Evolutionary conservation across 306 rosid genomes (phyloP).

Genomic region (Vachellia collinsii): DNA sequence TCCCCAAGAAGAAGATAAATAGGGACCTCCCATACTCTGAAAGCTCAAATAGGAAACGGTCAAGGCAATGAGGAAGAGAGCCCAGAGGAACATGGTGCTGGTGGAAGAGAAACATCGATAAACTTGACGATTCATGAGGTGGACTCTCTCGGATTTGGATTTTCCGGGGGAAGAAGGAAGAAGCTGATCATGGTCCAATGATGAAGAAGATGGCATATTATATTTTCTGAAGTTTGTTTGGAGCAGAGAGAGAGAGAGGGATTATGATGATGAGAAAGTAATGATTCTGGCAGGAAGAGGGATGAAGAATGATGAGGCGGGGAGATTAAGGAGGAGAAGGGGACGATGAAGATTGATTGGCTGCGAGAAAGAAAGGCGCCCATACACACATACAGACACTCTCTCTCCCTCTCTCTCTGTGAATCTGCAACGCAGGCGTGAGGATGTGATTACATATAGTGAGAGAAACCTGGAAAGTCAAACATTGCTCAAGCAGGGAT

Average conservation of each 20-base stretch:
- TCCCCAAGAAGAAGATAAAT: slow-evolving; percentile 83
- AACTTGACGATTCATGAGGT: slow-evolving; percentile 72
- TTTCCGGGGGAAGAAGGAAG: slow-evolving; percentile 88
- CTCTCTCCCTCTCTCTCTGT: too few relatives aligned
- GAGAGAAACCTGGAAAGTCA: not conserved
- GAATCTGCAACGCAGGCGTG: slow-evolving; percentile 43
- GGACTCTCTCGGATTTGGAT: slow-evolving; percentile 74
- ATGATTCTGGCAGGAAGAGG: not conserved
- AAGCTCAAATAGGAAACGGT: slow-evolving; percentile 81
- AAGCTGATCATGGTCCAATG: slow-evolving; percentile 62
- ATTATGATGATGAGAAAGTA: not conserved
- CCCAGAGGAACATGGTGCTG: slow-evolving; percentile 93
- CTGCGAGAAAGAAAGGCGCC: slow-evolving; percentile 17
- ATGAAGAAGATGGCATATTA: slow-evolving; percentile 51
- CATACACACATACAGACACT: too few relatives aligned
- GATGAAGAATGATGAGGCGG: not conserved
- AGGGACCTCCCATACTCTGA: slow-evolving; percentile 70
- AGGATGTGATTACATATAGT: slow-evolving; percentile 47
- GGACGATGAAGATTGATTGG: slow-evolving; percentile 20
- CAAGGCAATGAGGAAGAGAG: slow-evolving; percentile 71
- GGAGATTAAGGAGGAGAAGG: not conserved
- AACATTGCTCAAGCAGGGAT: too few relatives aligned
- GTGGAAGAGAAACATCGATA: slow-evolving; percentile 83
- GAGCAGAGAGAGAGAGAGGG: not conserved
- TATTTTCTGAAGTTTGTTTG: not conserved